Percentiles rank a stretch among this genome's conserved stretches.
phyloP scores from a whole-genome alignment of 441 rosid genomes.

The Eruca vesicaria region DNA sequence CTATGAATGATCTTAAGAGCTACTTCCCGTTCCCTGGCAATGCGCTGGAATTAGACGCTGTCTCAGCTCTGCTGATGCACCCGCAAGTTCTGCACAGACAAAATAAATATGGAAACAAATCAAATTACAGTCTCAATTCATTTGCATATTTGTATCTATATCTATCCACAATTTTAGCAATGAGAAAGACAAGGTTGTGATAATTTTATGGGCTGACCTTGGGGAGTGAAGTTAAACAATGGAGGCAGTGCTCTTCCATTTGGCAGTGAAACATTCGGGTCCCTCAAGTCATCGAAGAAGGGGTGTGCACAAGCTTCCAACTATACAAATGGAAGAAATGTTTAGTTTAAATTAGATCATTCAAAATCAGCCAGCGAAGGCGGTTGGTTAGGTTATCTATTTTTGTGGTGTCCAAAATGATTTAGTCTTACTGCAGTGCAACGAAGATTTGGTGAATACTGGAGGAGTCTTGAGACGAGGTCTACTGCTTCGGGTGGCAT shows the following conservation, averaged over 20 bases:
- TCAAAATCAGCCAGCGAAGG: background rate
- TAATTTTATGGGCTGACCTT: slow-evolving; percentile 44
- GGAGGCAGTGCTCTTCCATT: slow-evolving; percentile 74
- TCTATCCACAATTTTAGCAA: background rate
- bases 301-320: slow-evolving; percentile 86
- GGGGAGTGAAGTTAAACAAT: slow-evolving; percentile 69
- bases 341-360: background rate
- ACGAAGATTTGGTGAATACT: slow-evolving; percentile 42
- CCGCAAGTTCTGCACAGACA: slow-evolving; percentile 71
- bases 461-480: slow-evolving; percentile 41
- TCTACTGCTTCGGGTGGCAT: slow-evolving; percentile 46
- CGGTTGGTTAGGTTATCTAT: background rate
- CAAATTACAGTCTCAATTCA: background rate
- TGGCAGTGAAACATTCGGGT: slow-evolving; percentile 64
- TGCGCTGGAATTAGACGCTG: slow-evolving; percentile 51
- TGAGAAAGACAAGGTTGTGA: background rate
- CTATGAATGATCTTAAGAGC: slow-evolving; percentile 31
- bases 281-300: slow-evolving; percentile 68
- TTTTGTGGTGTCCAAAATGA: background rate
- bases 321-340: slow-evolving; percentile 33
- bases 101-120: background rate
- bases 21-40: slow-evolving; percentile 35
- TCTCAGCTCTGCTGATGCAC: slow-evolving; percentile 71
- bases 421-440: slow-evolving; percentile 38
- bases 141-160: background rate